Base-by-base conservation (phyloP, 1,284 basidiomycete genomes). In the Salmacisia buchloeana region DNA sequence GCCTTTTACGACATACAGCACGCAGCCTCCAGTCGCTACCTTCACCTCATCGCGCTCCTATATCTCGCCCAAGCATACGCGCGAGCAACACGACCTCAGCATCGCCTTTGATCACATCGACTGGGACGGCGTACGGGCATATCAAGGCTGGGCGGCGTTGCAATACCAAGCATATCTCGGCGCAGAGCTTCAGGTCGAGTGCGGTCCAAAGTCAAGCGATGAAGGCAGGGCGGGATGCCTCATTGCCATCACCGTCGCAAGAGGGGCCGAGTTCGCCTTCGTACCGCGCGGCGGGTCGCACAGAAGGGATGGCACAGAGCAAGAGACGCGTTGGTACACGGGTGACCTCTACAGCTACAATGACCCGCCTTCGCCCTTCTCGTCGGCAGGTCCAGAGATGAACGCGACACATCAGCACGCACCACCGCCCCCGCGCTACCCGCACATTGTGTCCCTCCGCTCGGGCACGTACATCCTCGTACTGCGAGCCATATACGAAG, bases 301-400 rank as follows among this genome's bases (percentile, higher is more conserved):
- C 25, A 4, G 27, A 5, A 10, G 12, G 12, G 12, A 18, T 25
- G 9, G 5, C 13, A 21, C 21, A 1, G 34, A 46, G 12, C 49
- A 71, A 33, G 58, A 65, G 52, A n/a, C n/a, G n/a, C n/a, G n/a
- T n/a, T 73, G 71, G 69, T 65, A 69, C 46, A 69, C 58, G 1
- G 71, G 69, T 23, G 71, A 73, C 57, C 69, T 61, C 64, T 73
- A 73, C 61, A 67, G 64, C 31, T 73, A 73, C 61, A 69, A 69
- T 9, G 63, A 62, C n/a, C n/a, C n/a, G n/a, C n/a, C n/a, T n/a
- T n/a, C n/a, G n/a, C n/a, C n/a, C n/a, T n/a, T n/a, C n/a, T n/a
- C n/a, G n/a, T n/a, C n/a, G n/a, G n/a, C n/a, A n/a, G n/a, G n/a
- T n/a, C n/a, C n/a, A 27, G 63, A 60, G 0, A 62, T 64, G 36